Evolutionary conservation across 768 basidiomycete species (phyloP), one percentile per base, ranked within the genome.

Genomic region (Fomitopsis serialis): DNA sequence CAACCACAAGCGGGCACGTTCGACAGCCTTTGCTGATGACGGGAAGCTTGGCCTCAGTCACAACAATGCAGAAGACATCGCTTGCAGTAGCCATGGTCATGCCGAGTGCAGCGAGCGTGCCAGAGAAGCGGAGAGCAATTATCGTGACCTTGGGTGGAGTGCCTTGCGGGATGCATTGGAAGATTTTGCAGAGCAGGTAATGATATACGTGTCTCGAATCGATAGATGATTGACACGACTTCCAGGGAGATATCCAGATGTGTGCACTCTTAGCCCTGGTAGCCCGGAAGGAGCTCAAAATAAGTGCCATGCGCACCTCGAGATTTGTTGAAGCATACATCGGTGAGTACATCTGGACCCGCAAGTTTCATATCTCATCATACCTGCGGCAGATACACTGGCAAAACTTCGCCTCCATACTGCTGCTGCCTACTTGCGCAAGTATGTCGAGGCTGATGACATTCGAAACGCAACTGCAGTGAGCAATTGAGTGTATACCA

Each of bases 231-330:
- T 29, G 15, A 34, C n/a, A n/a, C 8, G 13, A 29, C 22, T 42
- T 22, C 24, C 17, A 91, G 85, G 90, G 90, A 13, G 85, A 92
- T 61, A 72, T 90, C 1, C 90, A 91, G 61, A 87, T 83, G 75
- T 91, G 89, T 66, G 81, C 87, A 1, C 80, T 88, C 75, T 63
- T 92, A 15, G 74, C 80, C 2, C 61, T 88, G 1, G 69, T 92
- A 19, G 87, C 83, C 7, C 72, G 77, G 0, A 60, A 73, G 42
- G 86, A 90, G 61, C 69, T 93, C 42, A 58, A 62, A 35, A 64
- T 89, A n/a, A 65, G 71, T 0, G 63, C 66, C 21, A 63, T 61
- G 44, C 72, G 84, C 43, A 70, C 70, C 23, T 61, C 72, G 19
- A 74, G 76, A 23, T 85, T 91, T 54, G 63, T 89, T 17, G 84